Evolutionary conservation across 805 yeast species (phyloP).

Genomic region (Yamadazyma scolyti): DNA sequence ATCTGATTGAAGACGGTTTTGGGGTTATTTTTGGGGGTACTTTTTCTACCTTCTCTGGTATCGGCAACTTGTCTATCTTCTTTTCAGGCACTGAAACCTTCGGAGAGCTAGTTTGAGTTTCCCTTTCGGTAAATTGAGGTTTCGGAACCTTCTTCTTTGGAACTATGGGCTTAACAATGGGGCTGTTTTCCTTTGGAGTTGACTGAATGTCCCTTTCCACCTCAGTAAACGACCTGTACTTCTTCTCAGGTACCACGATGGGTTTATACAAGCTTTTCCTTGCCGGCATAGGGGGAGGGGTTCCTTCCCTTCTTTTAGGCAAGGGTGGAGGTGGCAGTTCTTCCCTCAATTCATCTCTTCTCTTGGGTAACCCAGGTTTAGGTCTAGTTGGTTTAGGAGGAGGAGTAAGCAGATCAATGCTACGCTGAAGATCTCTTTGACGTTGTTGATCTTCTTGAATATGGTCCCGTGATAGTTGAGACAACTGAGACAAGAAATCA

Average conservation of each 20-base stretch:
- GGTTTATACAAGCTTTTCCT: not conserved
- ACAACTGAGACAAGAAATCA: constrained; percentile 33
- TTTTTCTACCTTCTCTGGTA: too few species aligned
- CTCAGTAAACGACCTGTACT: constrained; percentile 17
- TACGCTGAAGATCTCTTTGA: constrained; percentile 28
- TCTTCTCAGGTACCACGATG: constrained; percentile 2
- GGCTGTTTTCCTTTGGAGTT: constrained; percentile 1
- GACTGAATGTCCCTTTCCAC: too few species aligned
- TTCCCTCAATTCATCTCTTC: constrained; percentile 3
- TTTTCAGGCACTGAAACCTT: too few species aligned
- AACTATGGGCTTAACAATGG: constrained; percentile 1
- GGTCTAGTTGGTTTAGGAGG: constrained; percentile 6
- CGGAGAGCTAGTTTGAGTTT: constrained; percentile 1
- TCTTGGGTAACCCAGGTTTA: constrained; percentile 4
- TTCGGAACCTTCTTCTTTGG: not conserved
- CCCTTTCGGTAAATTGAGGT: too few species aligned
- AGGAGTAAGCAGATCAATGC: constrained; percentile 19
- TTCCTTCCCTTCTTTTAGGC: constrained; percentile 7
- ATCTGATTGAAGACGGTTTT: too few species aligned
- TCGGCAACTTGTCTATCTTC: too few species aligned
- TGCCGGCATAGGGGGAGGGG: not conserved
- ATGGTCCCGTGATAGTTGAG: constrained; percentile 33
- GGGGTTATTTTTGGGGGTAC: constrained; percentile 1
- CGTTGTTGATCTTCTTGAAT: constrained; percentile 32
- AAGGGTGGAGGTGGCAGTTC: constrained; percentile 9